Percentiles rank a stretch among this genome's conserved stretches.
These are phyloP conservation scores for Pseudonitzschia pungens DNA, from an alignment of 108 stramenopile genomes.

Conservation along the genomic window DNA sequence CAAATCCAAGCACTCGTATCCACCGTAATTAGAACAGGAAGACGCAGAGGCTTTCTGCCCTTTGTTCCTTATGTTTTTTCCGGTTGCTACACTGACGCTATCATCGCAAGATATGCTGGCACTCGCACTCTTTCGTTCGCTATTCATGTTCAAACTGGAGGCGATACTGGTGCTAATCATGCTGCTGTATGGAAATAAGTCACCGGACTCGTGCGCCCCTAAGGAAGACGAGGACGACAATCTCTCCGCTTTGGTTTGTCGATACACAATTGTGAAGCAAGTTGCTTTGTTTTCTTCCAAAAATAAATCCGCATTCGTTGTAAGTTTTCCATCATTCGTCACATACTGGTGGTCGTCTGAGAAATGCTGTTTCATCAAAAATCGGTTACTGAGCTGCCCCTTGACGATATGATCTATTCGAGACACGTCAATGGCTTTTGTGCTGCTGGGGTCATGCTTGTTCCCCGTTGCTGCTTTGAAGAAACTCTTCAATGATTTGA, in stretches of 20 bases:
- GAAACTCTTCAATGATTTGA: conserved; percentile 42
- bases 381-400: conserved; percentile 69
- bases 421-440: conserved; percentile 59
- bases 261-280: conserved; percentile 24
- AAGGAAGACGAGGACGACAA: not conserved
- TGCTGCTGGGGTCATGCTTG: conserved; percentile 7
- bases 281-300: conserved; percentile 15
- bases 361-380: conserved; percentile 23
- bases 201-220: not conserved
- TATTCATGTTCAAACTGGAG: not conserved
- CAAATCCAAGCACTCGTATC: conserved; percentile 63
- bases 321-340: conserved; percentile 17
- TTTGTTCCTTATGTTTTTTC: conserved; percentile 15
- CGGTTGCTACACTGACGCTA: conserved; percentile 4
- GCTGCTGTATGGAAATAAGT: not conserved
- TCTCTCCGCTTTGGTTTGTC: conserved; percentile 13
- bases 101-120: conserved; percentile 4
- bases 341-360: conserved; percentile 14
- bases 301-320: not conserved
- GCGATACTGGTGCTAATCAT: not conserved
- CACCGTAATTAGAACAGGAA: conserved; percentile 25
- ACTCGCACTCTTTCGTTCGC: not conserved
- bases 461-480: conserved; percentile 30
- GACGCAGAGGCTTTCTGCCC: conserved; percentile 6
- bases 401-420: conserved; percentile 61